Conservation (phyloP, 371 early-diverging fungal genomes). For the Rhizopus stolonifer region DNA sequence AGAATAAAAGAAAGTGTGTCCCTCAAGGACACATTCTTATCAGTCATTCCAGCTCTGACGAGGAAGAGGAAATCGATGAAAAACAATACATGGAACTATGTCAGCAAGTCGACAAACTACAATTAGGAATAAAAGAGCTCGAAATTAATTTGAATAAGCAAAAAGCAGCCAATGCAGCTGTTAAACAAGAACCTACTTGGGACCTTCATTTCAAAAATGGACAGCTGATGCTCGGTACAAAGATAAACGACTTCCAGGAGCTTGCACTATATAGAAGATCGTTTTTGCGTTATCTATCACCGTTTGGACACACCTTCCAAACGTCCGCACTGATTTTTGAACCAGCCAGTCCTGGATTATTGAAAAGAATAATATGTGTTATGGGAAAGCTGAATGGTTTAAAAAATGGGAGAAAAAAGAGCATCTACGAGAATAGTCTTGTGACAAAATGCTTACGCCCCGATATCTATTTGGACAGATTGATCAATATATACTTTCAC, state of each 20-base stretch:
- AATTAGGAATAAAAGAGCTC: slow-evolving; percentile 9
- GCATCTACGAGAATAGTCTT: not conserved
- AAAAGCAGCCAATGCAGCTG: not conserved
- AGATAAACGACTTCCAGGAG: slow-evolving; percentile 3
- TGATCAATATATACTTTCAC: not conserved
- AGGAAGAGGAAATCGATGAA: slow-evolving; percentile 3
- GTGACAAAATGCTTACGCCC: not conserved
- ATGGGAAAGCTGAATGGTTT: not conserved
- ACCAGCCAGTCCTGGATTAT: not conserved
- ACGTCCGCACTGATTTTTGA: not conserved
- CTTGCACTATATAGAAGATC: not conserved
- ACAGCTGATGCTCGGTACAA: not conserved
- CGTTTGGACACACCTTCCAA: slow-evolving; percentile 11
- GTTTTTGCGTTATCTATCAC: slow-evolving; percentile 10
- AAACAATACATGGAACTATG: slow-evolving; percentile 2
- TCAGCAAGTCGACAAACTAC: slow-evolving; percentile 11
- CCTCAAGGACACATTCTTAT: not conserved
- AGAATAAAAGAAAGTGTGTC: slow-evolving; percentile 15
- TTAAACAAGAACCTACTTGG: slow-evolving; percentile 7
- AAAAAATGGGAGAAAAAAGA: not conserved
- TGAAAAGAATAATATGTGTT: not conserved
- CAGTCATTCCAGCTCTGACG: slow-evolving; percentile 5
- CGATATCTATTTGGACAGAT: not conserved
- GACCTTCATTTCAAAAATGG: not conserved
- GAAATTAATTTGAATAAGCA: slow-evolving; percentile 11